Conservation (phyloP, 805 yeast genomes). For the Kluyveromyces wickerhamii region DNA sequence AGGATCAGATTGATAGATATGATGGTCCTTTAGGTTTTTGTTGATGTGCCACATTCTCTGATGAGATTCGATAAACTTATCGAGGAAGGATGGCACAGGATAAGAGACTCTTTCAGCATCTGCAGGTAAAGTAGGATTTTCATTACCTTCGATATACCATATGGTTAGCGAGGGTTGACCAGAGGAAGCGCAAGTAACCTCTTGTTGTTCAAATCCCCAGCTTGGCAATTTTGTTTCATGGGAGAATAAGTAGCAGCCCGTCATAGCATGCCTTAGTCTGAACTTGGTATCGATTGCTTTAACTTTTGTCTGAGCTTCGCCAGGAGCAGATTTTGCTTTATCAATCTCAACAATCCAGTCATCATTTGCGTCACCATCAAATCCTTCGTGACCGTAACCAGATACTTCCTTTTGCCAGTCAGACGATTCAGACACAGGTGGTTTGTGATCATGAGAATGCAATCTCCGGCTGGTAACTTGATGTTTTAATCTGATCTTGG, state of each 20-base stretch:
- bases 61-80: slow-evolving; percentile 60
- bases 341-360: slow-evolving; percentile 74
- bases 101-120: slow-evolving; percentile 47
- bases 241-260: slow-evolving; percentile 72
- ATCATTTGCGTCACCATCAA: slow-evolving; percentile 77
- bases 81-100: slow-evolving; percentile 43
- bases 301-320: slow-evolving; percentile 46
- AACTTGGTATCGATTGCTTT: slow-evolving; percentile 64
- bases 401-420: slow-evolving; percentile 85
- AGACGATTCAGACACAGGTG: slow-evolving; percentile 55
- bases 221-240: slow-evolving; percentile 66
- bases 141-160: slow-evolving; percentile 72
- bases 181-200: slow-evolving; percentile 70
- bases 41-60: slow-evolving; percentile 72
- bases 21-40: slow-evolving; percentile 59
- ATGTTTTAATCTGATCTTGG: slow-evolving; percentile 63
- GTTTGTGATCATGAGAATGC: slow-evolving; percentile 77
- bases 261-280: slow-evolving; percentile 70
- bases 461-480: slow-evolving; percentile 51
- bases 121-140: slow-evolving; percentile 38
- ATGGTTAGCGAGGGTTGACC: slow-evolving; percentile 52
- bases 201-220: slow-evolving; percentile 82
- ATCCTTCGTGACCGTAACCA: slow-evolving; percentile 68
- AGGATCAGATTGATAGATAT: slow-evolving; percentile 66
- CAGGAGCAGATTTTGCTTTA: slow-evolving; percentile 39